Percentiles rank a stretch among this genome's conserved stretches.
phyloP scores from a whole-genome alignment of 257 asterid species.

The Datura wrightii region DNA sequence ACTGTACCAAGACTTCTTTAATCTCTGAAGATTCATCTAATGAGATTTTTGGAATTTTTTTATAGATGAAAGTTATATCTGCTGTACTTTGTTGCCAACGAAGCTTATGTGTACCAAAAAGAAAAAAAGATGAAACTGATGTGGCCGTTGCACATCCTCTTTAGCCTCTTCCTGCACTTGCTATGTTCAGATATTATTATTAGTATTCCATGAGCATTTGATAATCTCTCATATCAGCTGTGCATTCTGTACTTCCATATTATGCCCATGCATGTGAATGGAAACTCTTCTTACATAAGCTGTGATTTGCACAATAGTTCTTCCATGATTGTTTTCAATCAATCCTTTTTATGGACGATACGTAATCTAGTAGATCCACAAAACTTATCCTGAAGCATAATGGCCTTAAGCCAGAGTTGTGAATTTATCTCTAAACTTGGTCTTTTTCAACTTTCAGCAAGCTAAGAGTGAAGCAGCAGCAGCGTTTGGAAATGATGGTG shows the following conservation, averaged over 20 bases:
- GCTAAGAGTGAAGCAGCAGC: conserved; percentile 97
- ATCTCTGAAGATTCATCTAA: background rate
- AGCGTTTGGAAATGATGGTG: conserved; percentile 99
- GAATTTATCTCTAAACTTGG: background rate
- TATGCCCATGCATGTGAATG: background rate
- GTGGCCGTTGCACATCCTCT: conserved; percentile 10
- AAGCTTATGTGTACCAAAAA: background rate
- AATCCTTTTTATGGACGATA: background rate
- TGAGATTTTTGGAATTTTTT: background rate
- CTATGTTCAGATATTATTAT: background rate
- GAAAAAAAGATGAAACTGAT: background rate
- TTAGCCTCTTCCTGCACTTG: background rate
- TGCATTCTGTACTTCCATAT: background rate
- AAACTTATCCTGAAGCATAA: conserved; percentile 6
- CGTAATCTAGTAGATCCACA: background rate
- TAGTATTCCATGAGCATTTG: background rate
- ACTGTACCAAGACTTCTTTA: background rate
- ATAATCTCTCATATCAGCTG: background rate
- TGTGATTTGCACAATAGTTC: background rate
- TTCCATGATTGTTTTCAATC: background rate
- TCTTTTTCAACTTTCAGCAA: conserved; percentile 43
- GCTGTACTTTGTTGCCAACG: background rate
- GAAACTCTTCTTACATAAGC: background rate
- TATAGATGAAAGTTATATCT: background rate
- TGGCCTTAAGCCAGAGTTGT: background rate